Percentiles rank a stretch among this genome's conserved stretches.
Conservation (phyloP, 495 filamentous ascomycete species). For the Thozetella sp. region DNA sequence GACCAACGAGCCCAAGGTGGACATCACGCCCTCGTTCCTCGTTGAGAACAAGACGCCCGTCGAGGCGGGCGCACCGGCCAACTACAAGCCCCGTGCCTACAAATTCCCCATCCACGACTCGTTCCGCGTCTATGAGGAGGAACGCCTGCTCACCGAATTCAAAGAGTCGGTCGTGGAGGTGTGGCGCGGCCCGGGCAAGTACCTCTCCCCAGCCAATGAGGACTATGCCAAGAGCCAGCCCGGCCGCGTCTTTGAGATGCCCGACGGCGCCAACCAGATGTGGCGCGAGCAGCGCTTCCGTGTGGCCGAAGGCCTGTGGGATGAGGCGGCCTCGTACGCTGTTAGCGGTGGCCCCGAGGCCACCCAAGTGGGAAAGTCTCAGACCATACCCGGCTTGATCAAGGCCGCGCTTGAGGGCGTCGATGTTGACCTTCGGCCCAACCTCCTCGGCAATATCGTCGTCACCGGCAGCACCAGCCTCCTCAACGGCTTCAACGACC, state of each 20-base stretch:
- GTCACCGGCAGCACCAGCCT: conserved; percentile 86
- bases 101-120: conserved; percentile 64
- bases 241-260: conserved; percentile 92
- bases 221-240: conserved; percentile 66
- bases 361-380: conserved; percentile 56
- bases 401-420: conserved; percentile 74
- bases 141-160: conserved; percentile 90
- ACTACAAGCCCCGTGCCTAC: conserved; percentile 57
- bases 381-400: conserved; percentile 80
- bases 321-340: conserved; percentile 67
- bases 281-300: conserved; percentile 85
- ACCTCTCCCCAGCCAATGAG: conserved; percentile 61
- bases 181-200: conserved; percentile 81
- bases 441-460: conserved; percentile 85
- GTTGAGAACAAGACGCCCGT: conserved; percentile 84
- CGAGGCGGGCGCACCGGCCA: conserved; percentile 80
- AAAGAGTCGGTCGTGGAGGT: conserved; percentile 96
- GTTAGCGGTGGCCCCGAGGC: conserved; percentile 16
- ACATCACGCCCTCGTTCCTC: conserved; percentile 83
- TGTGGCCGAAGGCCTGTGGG: conserved; percentile 86
- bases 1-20: conserved; percentile 73
- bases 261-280: conserved; percentile 88
- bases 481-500: conserved; percentile 86
- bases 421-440: conserved; percentile 86
- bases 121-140: conserved; percentile 84